Base-by-base conservation (phyloP, 2,329 filamentous ascomycete genomes). In the Aspergillus neotritici region DNA sequence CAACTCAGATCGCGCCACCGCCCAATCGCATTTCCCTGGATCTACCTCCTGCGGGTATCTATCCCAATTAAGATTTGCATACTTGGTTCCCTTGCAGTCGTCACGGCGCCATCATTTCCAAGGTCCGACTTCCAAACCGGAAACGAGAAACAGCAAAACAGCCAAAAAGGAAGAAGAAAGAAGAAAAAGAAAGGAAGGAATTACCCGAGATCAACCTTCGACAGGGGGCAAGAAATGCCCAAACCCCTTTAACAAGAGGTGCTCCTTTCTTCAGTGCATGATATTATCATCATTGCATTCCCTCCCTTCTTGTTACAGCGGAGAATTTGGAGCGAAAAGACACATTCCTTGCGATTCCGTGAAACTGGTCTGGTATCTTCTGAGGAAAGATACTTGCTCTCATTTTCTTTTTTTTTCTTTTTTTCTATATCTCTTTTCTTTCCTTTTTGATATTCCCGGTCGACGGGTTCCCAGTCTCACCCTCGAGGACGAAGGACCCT, bases 221-320 rank as follows among this genome's bases (percentile, higher is more conserved):
- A 44, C 46, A 53, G 46, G 47, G 51, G 49, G 44, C 21, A 52
- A 46, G 53, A 51, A 48, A 56, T 57, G 54, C 47, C 41, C 43
- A 51, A 43, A 25, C 44, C 48, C 54, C 51, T 54, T 50, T 53
- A 45, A 51, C 41, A 37, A 50, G 38, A 30, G 43, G 48, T 56
- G 50, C 52, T 41, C 43, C 41, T 44, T 41, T 36, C 41, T 46
- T 46, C 49, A 54, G 30, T 43, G 41, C 49, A 49, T 47, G 44
- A 50, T 46, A 49, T 51, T 51, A 56, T 54, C 45, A 46, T 50
- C 48, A 55, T 54, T 51, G 42, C 57, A 62, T 61, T 63, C 56
- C 55, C 53, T 60, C 57, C 56, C 52, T 63, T 58, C 46, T 25
- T 46, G 40, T 51, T 34, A 46, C 47, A 54, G 52, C 53, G 59